These are phyloP conservation scores for Ophiostoma novo-ulmi DNA, from an alignment of 2,329 filamentous ascomycete genomes.

Conservation along the genomic window DNA sequence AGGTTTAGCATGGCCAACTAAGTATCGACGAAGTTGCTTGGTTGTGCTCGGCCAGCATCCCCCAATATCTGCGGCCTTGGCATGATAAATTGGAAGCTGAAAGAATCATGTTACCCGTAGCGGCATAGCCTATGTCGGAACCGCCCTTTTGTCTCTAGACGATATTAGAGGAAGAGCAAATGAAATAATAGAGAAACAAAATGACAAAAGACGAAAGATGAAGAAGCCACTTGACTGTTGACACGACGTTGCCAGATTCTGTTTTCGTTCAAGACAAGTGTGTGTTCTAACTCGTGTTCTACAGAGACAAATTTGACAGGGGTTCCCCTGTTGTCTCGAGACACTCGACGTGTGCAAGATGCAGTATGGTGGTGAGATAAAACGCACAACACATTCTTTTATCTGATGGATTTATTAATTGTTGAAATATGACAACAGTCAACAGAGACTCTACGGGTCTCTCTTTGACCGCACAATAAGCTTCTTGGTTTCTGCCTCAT, in stretches of 20 bases:
- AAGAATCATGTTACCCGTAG: neutral
- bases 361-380: neutral
- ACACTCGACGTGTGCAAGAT: neutral
- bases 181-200: neutral
- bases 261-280: neutral
- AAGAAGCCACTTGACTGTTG: neutral
- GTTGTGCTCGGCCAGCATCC: neutral
- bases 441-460: neutral
- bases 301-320: neutral
- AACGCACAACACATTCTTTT: neutral
- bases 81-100: neutral
- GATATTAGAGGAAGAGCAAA: neutral
- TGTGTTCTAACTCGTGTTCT: neutral
- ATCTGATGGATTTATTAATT: neutral
- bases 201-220: neutral
- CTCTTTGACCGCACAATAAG: neutral
- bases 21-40: neutral
- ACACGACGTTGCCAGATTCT: neutral
- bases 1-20: neutral
- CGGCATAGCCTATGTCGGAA: neutral
- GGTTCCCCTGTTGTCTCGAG: neutral
- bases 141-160: neutral
- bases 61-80: neutral
- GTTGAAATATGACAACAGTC: neutral
- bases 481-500: neutral